Evolutionary conservation across 2,329 filamentous ascomycete species (phyloP), one percentile per base, ranked within the genome.

Genomic region (Stagonosporopsis cucurbitacearum): DNA sequence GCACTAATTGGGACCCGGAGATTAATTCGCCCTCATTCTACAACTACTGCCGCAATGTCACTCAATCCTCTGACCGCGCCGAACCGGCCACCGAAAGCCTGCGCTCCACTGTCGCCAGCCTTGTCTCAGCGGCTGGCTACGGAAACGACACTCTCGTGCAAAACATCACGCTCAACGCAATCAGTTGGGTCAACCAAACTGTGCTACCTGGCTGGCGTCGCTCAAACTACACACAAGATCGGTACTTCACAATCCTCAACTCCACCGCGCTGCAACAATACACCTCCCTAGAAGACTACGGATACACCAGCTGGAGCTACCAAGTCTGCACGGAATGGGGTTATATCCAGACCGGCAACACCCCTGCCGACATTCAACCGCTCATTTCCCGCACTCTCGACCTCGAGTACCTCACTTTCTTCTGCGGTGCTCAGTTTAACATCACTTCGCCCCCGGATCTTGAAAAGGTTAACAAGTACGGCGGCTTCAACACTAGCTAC

Each of bases 271-370:
- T 64, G 6, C 63, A 69, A 33, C 45, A 50, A 7, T 55, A 62
- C 41, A 67, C 63, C 0, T 33, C 58, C 1, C 54, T 67, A 15
- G 36, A 54, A n/a, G 60, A 66, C 50, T 69, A 67, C 40, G 45
- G 47, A 19, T 23, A 43, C 9, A 57, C 80, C 23, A 72, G 73
- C 50, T 88, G 86, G 86, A 73, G 77, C 17, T 88, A 86, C 64
- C 85, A 86, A 66, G 81, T 82, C 52, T 69, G 68, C 59, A 66
- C 60, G 39, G 69, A 71, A 81, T 95, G 90, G 90, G 91, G 91
- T 9, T 95, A 86, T 75, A 85, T 93, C 45, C 84, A 88, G 62
- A 91, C 89, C 0, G 91, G 91, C 43, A 87, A 85, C 23, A 86
- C 87, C 0, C 91, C 91, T 0, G 65, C 77, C 0, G 78, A 84